These are phyloP conservation scores for Xylaria acuta DNA, from an alignment of 495 filamentous ascomycete species.

Conservation along the genomic window DNA sequence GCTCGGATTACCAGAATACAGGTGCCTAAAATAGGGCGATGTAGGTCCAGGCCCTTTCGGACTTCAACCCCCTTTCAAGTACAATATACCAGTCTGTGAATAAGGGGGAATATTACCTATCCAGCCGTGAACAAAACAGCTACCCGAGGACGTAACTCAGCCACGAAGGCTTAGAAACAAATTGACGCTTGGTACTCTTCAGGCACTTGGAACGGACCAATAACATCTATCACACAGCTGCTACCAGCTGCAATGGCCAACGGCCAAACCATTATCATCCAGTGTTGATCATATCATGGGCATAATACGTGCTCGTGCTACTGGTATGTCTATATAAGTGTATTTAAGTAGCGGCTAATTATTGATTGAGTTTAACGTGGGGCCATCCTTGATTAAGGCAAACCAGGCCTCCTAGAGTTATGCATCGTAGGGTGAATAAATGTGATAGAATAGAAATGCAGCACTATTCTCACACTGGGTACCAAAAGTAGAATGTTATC, in stretches of 20 bases:
- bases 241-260: background rate
- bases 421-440: too few relatives aligned
- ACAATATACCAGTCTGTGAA: background rate
- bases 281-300: background rate
- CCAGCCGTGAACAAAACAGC: background rate
- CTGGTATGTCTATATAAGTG: background rate
- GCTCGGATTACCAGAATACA: background rate
- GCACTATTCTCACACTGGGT: too few relatives aligned
- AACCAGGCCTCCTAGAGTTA: too few relatives aligned
- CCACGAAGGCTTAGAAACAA: background rate
- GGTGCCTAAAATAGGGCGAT: background rate
- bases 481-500: too few relatives aligned
- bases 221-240: background rate
- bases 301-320: background rate
- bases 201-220: too few relatives aligned
- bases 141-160: background rate
- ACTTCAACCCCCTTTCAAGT: background rate
- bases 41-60: background rate
- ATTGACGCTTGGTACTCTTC: background rate
- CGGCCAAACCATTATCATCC: background rate
- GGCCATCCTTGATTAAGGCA: too few relatives aligned
- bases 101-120: background rate
- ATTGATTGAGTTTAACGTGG: too few relatives aligned
- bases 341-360: too few relatives aligned
- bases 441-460: too few relatives aligned